Percentiles rank a stretch among this genome's conserved stretches.
Conservation (phyloP, 805 yeast species). For the Helenozyma baotianmanensis region DNA sequence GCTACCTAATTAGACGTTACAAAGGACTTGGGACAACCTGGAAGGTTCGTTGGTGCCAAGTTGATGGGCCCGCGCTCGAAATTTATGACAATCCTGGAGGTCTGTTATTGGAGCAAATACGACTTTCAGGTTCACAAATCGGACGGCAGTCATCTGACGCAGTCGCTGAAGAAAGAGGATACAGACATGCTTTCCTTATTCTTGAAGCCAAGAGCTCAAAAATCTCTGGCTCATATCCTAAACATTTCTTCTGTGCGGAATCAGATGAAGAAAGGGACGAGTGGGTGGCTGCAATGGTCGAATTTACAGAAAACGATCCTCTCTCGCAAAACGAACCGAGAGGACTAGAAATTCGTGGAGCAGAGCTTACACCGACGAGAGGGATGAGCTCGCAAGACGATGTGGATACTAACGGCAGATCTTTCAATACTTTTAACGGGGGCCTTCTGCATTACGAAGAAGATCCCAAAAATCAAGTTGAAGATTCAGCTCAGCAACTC, state of each 20-base stretch:
- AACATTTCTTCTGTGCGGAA: conserved; percentile 74
- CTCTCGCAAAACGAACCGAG: background rate
- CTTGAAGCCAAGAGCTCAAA: conserved; percentile 40
- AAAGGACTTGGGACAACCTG: conserved; percentile 61
- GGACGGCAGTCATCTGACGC: conserved; percentile 46
- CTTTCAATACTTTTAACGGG: no score
- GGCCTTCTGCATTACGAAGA: background rate
- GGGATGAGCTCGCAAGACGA: background rate
- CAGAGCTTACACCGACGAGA: background rate
- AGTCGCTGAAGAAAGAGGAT: conserved; percentile 44
- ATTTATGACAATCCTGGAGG: conserved; percentile 58
- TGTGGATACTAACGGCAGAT: no score
- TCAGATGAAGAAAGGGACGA: conserved; percentile 68
- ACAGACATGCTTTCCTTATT: conserved; percentile 57
- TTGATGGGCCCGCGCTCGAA: conserved; percentile 55
- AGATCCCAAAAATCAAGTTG: no score
- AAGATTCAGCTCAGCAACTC: no score
- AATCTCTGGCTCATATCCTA: conserved; percentile 35
- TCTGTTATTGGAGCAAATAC: conserved; percentile 47
- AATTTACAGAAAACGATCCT: conserved; percentile 24
- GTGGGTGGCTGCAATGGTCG: conserved; percentile 54
- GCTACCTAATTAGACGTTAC: conserved; percentile 58
- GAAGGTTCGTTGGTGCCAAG: conserved; percentile 66
- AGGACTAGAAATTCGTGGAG: no score
- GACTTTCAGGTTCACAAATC: conserved; percentile 48